Evolutionary conservation across 1,284 basidiomycete genomes (phyloP), one percentile per base, ranked within the genome.

Genomic region (Agaricales sp.): DNA sequence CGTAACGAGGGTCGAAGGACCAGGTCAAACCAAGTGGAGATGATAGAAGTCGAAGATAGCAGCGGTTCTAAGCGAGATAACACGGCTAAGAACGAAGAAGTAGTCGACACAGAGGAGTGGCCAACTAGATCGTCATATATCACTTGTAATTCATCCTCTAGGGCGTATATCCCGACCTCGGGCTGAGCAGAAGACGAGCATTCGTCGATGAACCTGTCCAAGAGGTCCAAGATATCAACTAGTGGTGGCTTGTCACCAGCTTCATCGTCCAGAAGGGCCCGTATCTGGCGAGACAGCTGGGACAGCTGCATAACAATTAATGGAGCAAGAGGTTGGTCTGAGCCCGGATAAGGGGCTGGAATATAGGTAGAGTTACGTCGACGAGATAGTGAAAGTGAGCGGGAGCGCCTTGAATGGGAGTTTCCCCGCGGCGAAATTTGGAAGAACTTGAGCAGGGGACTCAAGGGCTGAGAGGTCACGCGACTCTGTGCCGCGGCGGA

Each of bases 1-100:
- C 83, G 78, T 47, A 90, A 69, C 26, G 84, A 83, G 22, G 84
- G 82, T 18, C 86, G 77, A 2, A 90, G 69, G 25, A 85, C 70
- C 22, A 84, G 71, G 58, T 90, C 85, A 62, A 87, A 90, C 87
- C 87, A 89, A 20, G 69, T 74, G 2, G 78, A 78, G 47, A 87
- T 83, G 48, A 88, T 68, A 21, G 81, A 82, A 3, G 72, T 70
- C 8, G 81, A 67, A 3, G 80, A 67, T 2, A 87, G 66, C 25
- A 86, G 67, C 4, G 79, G 73, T 6, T 67, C 67, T 20, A 89
- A 69, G 55, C 78, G 78, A 54, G 75, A 70, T 4, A 89, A 69
- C 19, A 86, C 71, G 16, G 73, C 70, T 11, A 90, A 70, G 57
- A 89, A 80, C 61, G 56, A 85, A 80, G 3, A 68, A 74, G 57